Conservation (phyloP, 2,329 filamentous ascomycete genomes). For the Calonectria hawksworthii region DNA sequence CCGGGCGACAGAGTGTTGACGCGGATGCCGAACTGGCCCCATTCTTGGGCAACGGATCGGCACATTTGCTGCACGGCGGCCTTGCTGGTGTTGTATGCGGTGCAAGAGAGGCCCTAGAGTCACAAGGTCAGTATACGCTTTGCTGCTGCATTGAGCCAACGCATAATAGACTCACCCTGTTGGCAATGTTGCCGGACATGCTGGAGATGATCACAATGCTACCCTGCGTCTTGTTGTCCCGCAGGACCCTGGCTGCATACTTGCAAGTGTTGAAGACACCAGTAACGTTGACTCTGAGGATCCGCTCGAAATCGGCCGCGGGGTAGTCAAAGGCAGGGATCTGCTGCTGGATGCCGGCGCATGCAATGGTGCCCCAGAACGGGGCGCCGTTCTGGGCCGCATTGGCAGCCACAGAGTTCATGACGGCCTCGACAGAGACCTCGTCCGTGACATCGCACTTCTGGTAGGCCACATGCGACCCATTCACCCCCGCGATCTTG, state of each 20-base stretch:
- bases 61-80: conserved; percentile 72
- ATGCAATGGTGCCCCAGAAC: conserved; percentile 58
- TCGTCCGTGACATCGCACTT: conserved; percentile 64
- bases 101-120: conserved; percentile 70
- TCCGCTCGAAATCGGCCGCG: conserved; percentile 74
- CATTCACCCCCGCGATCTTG: conserved; percentile 54
- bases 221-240: conserved; percentile 56
- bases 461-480: conserved; percentile 55
- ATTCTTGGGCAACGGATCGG: conserved; percentile 72
- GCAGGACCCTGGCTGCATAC: conserved; percentile 73
- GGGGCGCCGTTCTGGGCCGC: conserved; percentile 49
- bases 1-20: conserved; percentile 77
- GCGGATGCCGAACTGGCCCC: conserved; percentile 73
- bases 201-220: conserved; percentile 66
- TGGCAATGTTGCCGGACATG: conserved; percentile 65
- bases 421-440: conserved; percentile 49
- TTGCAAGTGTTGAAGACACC: conserved; percentile 80
- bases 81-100: conserved; percentile 75
- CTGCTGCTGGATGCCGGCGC: conserved; percentile 64
- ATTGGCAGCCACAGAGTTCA: conserved; percentile 54
- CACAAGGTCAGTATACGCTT: neutral
- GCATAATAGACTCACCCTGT: conserved; percentile 56
- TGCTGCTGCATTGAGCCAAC: neutral
- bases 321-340: conserved; percentile 62
- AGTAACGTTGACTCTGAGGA: conserved; percentile 78